These are phyloP conservation scores for Chlamydomonas sp. DNA, from an alignment of 139 green algal genomes.

Conservation along the genomic window DNA sequence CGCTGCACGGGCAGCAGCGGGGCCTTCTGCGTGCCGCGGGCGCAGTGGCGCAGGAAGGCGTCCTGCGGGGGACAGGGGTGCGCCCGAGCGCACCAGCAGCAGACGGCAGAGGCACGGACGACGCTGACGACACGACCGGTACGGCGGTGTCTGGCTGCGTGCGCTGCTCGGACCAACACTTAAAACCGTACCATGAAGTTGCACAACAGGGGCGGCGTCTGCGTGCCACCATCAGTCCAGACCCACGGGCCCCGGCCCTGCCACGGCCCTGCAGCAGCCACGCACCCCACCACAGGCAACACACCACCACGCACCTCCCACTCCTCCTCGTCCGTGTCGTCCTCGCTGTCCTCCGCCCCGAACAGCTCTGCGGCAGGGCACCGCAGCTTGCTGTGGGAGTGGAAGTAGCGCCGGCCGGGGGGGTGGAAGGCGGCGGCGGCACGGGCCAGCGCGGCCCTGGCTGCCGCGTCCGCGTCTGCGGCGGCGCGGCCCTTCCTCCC, in stretches of 20 bases:
- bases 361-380: slow-evolving; percentile 5
- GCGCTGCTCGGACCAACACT: no score
- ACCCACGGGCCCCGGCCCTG: no score
- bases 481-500: neutral
- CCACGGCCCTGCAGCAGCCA: neutral
- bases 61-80: neutral
- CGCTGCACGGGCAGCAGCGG: neutral
- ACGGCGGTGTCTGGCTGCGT: no score
- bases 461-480: neutral
- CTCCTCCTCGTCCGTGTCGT: slow-evolving; percentile 32
- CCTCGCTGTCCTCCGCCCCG: slow-evolving; percentile 23
- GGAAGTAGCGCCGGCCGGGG: slow-evolving; percentile 21
- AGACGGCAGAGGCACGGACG: no score
- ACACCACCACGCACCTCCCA: slow-evolving; percentile 12
- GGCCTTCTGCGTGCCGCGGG: neutral
- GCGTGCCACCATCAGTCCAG: no score
- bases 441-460: neutral
- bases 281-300: neutral
- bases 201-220: no score
- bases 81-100: no score
- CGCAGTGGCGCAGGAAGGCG: slow-evolving; percentile 6
- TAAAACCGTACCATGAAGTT: no score
- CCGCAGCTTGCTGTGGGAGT: slow-evolving; percentile 5
- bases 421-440: neutral
- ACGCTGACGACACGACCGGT: no score